These are phyloP conservation scores for Amanita molliuscula DNA, from an alignment of 768 basidiomycete species.

Conservation along the genomic window DNA sequence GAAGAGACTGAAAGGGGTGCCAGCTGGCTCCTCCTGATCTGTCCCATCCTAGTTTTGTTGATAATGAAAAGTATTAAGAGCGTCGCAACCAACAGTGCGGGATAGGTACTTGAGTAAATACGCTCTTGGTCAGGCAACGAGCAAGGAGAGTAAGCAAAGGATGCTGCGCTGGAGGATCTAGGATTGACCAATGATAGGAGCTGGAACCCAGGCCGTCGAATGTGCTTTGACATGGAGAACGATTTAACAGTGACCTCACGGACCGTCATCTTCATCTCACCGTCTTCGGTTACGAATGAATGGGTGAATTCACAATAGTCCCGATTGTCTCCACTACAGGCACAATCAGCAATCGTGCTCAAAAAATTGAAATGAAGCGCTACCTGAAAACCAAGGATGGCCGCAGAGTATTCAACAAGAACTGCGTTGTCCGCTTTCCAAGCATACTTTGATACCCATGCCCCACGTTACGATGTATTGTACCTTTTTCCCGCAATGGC, in stretches of 20 bases:
- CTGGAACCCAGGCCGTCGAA: constrained; percentile 75
- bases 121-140: constrained; percentile 63
- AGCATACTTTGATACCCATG: constrained; percentile 77
- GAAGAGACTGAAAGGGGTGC: constrained; percentile 8
- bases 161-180: constrained; percentile 20
- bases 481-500: constrained; percentile 58
- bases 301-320: constrained; percentile 82
- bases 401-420: constrained; percentile 55
- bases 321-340: constrained; percentile 72
- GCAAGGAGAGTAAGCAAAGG: constrained; percentile 62
- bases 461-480: constrained; percentile 68
- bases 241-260: constrained; percentile 86
- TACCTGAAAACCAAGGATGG: constrained; percentile 70
- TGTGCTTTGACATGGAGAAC: constrained; percentile 67
- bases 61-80: constrained; percentile 33
- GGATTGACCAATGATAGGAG: constrained; percentile 55
- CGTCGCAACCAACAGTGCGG: constrained; percentile 51
- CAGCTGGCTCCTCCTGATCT: constrained; percentile 15
- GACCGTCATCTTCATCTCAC: constrained; percentile 18
- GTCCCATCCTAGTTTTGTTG: constrained; percentile 24
- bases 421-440: constrained; percentile 68
- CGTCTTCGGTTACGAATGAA: constrained; percentile 17
- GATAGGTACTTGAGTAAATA: constrained; percentile 52
- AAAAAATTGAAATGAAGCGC: constrained; percentile 8
- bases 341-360: constrained; percentile 1